phyloP scores from a whole-genome alignment of 164 flowering plant genomes.

The Taxillus chinensis region DNA sequence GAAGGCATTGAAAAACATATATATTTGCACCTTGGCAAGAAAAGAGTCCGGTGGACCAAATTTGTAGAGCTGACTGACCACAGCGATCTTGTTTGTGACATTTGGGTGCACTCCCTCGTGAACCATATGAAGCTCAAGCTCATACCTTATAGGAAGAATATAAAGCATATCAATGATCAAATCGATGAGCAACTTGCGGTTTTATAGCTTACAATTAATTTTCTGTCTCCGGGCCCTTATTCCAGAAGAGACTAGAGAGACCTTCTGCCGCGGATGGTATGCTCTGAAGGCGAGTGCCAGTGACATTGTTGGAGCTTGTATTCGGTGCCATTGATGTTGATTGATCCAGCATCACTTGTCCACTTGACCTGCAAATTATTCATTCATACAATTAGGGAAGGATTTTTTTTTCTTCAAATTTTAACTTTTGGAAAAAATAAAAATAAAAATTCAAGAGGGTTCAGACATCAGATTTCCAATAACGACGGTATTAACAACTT shows the following conservation, averaged over 20 bases:
- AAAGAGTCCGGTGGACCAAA: slow-evolving; percentile 38
- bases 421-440: not conserved
- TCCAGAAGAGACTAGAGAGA: slow-evolving; percentile 1
- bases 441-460: not conserved
- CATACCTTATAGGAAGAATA: slow-evolving; percentile 25
- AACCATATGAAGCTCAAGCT: slow-evolving; percentile 53
- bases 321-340: slow-evolving; percentile 24
- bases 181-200: not conserved
- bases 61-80: slow-evolving; percentile 35
- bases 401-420: not conserved
- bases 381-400: too few species aligned
- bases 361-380: slow-evolving; percentile 32
- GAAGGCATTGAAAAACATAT: too few species aligned
- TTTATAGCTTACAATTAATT: not conserved
- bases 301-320: slow-evolving; percentile 40
- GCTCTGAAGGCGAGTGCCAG: slow-evolving; percentile 73
- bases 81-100: slow-evolving; percentile 25
- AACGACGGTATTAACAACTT: too few species aligned
- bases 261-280: slow-evolving; percentile 49
- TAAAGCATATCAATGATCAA: too few species aligned
- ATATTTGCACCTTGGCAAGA: slow-evolving; percentile 31
- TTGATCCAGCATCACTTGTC: slow-evolving; percentile 38
- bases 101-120: slow-evolving; percentile 24
- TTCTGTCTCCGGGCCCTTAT: too few species aligned
- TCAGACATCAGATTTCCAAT: too few species aligned